Evolutionary conservation across 139 green algal genomes (phyloP).

Genomic region (Haematococcus sp.): DNA sequence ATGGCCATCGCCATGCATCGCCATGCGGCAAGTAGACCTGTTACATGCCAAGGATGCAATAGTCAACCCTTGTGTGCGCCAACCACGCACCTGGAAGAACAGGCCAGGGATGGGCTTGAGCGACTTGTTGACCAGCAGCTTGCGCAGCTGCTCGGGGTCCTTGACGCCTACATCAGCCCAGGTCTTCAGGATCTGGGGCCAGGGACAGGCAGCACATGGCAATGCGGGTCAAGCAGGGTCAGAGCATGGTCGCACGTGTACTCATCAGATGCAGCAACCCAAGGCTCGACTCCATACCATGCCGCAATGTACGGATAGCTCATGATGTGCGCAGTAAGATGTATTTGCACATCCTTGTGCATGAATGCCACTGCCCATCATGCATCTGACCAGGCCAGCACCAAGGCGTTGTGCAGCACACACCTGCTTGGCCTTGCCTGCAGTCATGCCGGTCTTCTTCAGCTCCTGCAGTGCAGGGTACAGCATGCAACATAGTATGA

Average conservation of each 20-base stretch:
- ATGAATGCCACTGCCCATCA: too few relatives aligned
- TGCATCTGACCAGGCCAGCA: too few relatives aligned
- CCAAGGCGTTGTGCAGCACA: neutral
- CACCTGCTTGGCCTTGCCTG: conserved; percentile 5
- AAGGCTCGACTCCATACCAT: too few relatives aligned
- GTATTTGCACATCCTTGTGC: too few relatives aligned
- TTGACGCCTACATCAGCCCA: conserved; percentile 20
- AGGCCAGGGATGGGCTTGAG: conserved; percentile 15
- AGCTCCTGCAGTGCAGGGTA: neutral
- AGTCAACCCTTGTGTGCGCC: too few relatives aligned
- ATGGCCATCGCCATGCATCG: too few relatives aligned
- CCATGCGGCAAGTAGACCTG: neutral
- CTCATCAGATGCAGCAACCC: neutral
- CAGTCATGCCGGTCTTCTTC: conserved; percentile 9
- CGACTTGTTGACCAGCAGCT: conserved; percentile 36
- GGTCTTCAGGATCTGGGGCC: conserved; percentile 15
- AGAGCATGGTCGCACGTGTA: neutral
- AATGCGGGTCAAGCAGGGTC: too few relatives aligned
- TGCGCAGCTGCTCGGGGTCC: conserved; percentile 39
- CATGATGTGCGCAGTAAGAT: too few relatives aligned
- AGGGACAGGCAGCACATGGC: neutral
- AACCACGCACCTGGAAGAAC: neutral
- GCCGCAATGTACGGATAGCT: too few relatives aligned
- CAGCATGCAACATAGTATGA: too few relatives aligned
- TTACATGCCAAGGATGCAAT: neutral